Evolutionary conservation across 2,329 filamentous ascomycete genomes (phyloP), one percentile per base, ranked within the genome.

Genomic region (Raffaelea albimanens): DNA sequence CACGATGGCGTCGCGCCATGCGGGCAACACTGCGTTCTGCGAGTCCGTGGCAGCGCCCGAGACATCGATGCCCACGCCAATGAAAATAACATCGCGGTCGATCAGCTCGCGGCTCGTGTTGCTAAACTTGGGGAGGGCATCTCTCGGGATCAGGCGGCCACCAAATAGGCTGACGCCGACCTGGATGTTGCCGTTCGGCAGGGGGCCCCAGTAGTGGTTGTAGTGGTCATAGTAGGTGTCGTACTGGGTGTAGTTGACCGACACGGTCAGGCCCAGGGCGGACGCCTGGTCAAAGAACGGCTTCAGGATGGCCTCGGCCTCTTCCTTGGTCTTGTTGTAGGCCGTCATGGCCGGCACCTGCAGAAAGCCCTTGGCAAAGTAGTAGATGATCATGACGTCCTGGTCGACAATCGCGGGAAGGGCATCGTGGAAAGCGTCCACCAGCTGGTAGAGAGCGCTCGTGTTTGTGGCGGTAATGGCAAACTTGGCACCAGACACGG

Each of bases 371-470:
- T 60, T 58, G 21, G 62, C 60, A 1, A 70, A 57, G 41, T 68
- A 68, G 52, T 70, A 72, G 50, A 69, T 71, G 19, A 69, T 59
- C 40, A 66, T 65, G 11, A 73, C 62, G 1, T 69, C 62, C 20
- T 63, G 58, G 21, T 65, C 63, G 42, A 73, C 68, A 36, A 67
- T 63, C 50, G 61, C 54, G 46, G 63, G 65, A 38, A 64, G 55
- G 49, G 66, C 64, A 42, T 62, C 61, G 56, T 76, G 72, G 58
- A 73, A 79, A 13, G 64, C 62, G 10, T 61, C 59, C 5, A 78
- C 63, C 1, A 70, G 69, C 16, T 70, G 57, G 63, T 70, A 78
- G 3, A 61, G 58, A 19, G 56, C 59, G 42, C 65, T 65, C 19
- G 59, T 58, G 2, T 60, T 58, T 8, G 57, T 55, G 52, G 65